Evolutionary conservation across 192 early-diverging fungal species (phyloP).

Genomic region (Spizellomyces sp.): DNA sequence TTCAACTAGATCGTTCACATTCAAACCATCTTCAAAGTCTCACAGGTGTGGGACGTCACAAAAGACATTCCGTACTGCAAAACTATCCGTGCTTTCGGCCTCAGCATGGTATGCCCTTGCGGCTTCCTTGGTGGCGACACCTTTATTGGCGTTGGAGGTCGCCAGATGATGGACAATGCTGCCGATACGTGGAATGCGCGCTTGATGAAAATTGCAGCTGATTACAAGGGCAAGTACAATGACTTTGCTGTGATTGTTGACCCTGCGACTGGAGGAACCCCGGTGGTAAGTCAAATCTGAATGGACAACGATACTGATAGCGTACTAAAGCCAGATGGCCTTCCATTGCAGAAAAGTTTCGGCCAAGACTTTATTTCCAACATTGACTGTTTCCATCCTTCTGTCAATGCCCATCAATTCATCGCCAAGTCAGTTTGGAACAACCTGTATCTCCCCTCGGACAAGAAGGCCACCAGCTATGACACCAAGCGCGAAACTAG

Average conservation of each 20-base stretch:
- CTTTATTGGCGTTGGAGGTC: not conserved
- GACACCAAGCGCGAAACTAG: not conserved
- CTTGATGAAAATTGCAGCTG: constrained; percentile 11
- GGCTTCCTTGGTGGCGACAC: constrained; percentile 6
- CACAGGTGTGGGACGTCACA: constrained; percentile 10
- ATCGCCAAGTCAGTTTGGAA: constrained; percentile 11
- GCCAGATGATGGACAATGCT: constrained; percentile 15
- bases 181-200: constrained; percentile 23
- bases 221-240: constrained; percentile 22
- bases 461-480: constrained; percentile 1
- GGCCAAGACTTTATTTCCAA: constrained; percentile 13
- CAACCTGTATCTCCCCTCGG: constrained; percentile 14
- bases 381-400: constrained; percentile 28
- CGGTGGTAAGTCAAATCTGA: constrained; percentile 3
- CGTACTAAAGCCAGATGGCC: not conserved
- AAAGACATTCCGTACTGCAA: constrained; percentile 9
- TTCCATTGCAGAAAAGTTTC: constrained; percentile 5
- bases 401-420: not conserved
- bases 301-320: not conserved
- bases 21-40: constrained; percentile 24
- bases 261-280: not conserved
- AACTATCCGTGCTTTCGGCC: constrained; percentile 4
- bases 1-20: not conserved
- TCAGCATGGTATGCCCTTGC: constrained; percentile 4
- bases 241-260: constrained; percentile 24